Evolutionary conservation across 2,329 filamentous ascomycete genomes (phyloP), one percentile per base, ranked within the genome.

Genomic region (Pseudohalonectria lignicola): DNA sequence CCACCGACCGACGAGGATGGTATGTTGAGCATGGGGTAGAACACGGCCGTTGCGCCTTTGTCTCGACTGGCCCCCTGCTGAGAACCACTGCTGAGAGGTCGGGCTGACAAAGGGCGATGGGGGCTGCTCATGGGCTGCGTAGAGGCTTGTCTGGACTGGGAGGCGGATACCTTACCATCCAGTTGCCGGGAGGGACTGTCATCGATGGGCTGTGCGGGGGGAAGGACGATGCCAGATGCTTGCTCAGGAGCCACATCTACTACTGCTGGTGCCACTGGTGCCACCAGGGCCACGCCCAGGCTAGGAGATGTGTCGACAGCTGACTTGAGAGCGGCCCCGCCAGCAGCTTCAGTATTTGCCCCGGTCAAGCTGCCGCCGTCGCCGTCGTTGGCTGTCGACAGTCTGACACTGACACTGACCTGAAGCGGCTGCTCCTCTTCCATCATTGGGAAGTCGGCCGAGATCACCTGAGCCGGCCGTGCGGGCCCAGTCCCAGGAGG

Each of bases 1-100:
- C 63, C 73, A 41, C 57, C 59, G 8, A 51, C 51, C 16, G 63
- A 62, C 1, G 63, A 64, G 3, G 54, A 51, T 18, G 50, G 50
- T 2, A 51, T 32, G 5, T 48, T 49, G 3, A 56, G 33, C 28
- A 50, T 59, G 4, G 56, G 54, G 45, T 59, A 58, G 4, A 47
- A 43, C 23, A 47, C 41, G n/a, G n/a, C n/a, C n/a, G n/a, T n/a
- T n/a, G n/a, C n/a, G n/a, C n/a, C n/a, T n/a, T 8, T 34, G 49
- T 46, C 34, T 47, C 42, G 34, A 47, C 15, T 28, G 16, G 2
- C 12, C 20, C 19, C n/a, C 17, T 10, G 4, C 31, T 13, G 2
- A 16, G 15, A 18, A 19, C 18, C 15, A 11, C 3, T 18, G 26
- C 7, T 37, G 26, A 12, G 17, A 19, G 18, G 19, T 32, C 25